Base-by-base conservation (phyloP, 768 basidiomycete genomes). In the Leccinum olivaceopallidum region DNA sequence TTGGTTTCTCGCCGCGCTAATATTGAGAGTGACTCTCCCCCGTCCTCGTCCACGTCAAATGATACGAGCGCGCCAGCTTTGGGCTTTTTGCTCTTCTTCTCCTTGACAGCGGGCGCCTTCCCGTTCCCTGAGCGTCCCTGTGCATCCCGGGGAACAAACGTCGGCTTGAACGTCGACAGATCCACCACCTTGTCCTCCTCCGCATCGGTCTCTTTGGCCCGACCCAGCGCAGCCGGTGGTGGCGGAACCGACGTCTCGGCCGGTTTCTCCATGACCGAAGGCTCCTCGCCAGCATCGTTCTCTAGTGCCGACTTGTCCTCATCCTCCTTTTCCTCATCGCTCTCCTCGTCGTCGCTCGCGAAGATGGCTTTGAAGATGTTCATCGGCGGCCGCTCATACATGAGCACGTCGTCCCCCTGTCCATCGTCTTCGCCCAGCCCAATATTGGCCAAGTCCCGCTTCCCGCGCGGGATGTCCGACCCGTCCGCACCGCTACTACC, bases 281-380 rank as follows among this genome's bases (percentile, higher is more conserved):
- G 66, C 32, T 26, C 28, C 14, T 54, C 51, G 18, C 57, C 34
- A 56, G 8, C 55, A 55, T 60, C 56, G 4, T 60, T 61, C 36
- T 51, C 63, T 14, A 10, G 44, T 4, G 50, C 42, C 28, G 66
- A 67, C 30, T 71, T 72, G 67, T 72, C 73, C 65, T 55, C 74
- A 3, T 57, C 65, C 52, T 55, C 74, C 69, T 22, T 69, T 4
- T 94, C 92, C 3, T 87, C 87, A 9, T 87, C 90, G 18, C 86
- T 88, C 37, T 92, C 91, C 67, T 96, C 94, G 50, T 94, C 92
- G 61, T 94, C 93, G 74, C 92, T 94, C 12, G 94, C 95, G 71
- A 99, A 99, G 61, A 99, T 98, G 4, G 96, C 95, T 72, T 96
- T 97, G 81, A 98, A 99, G 49, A 98, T 86, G 69, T 94, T 90